Conservation (phyloP, 805 yeast genomes). For the Sugiyamaella mastotermitis region DNA sequence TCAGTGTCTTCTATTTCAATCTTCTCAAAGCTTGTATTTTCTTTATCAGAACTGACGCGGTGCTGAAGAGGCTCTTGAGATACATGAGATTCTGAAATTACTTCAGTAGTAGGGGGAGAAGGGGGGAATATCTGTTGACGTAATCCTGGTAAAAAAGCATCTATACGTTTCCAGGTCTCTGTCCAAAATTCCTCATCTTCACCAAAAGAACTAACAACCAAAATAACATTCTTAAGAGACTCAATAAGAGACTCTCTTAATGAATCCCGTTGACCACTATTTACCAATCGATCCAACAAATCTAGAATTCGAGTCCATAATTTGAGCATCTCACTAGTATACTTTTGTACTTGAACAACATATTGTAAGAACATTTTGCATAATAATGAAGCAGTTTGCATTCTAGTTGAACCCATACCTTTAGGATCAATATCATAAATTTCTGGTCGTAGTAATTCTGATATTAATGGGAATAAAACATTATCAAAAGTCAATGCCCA, state of each 20-base stretch:
- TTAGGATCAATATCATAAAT: constrained; percentile 50
- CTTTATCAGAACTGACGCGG: too few relatives aligned
- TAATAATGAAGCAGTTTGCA: constrained; percentile 58
- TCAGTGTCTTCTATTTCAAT: too few relatives aligned
- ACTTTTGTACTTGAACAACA: constrained; percentile 29
- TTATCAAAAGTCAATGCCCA: constrained; percentile 52
- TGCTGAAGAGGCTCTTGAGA: too few relatives aligned
- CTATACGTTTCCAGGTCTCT: constrained; percentile 32
- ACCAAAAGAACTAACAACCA: constrained; percentile 33
- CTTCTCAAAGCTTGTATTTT: too few relatives aligned
- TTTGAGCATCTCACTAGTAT: constrained; percentile 22
- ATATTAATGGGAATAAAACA: constrained; percentile 68
- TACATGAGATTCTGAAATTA: too few relatives aligned
- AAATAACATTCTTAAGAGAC: constrained; percentile 36
- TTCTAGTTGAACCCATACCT: constrained; percentile 62
- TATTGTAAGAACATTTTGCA: constrained; percentile 59
- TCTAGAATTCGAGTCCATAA: constrained; percentile 34
- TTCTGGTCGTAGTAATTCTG: constrained; percentile 62
- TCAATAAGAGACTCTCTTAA: constrained; percentile 35
- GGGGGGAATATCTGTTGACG: constrained; percentile 18
- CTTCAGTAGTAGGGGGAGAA: too few relatives aligned
- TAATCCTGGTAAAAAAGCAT: constrained; percentile 34
- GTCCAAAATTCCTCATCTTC: constrained; percentile 32
- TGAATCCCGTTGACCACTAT: constrained; percentile 33
- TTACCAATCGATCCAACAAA: constrained; percentile 34